Base-by-base conservation (phyloP, 768 basidiomycete genomes). In the Leccinum imitatum region DNA sequence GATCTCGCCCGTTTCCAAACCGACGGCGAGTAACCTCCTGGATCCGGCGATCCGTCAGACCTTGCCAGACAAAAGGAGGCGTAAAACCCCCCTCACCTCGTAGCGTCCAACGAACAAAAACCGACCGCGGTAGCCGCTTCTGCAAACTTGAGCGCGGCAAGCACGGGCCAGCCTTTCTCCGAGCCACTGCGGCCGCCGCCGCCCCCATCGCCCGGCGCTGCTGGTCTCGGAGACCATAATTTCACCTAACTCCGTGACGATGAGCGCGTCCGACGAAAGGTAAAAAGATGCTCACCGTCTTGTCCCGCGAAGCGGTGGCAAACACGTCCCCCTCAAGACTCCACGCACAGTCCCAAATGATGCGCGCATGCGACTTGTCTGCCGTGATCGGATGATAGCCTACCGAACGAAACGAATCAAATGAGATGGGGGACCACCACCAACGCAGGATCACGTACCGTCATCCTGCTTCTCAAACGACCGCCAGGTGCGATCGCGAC, bases 301-400 rank as follows among this genome's bases (percentile, higher is more conserved):
- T 98, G 75, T 99, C 97, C 47, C 97, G 84, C 3, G 95, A 95
- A 1, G 92, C 95, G 3, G 97, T 98, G 11, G 87, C 95, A 68
- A 99, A 99, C 15, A 89, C 68, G 65, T 87, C 82, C 7, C 87
- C 86, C 64, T 92, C 87, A 1, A 76, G 68, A 1, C 90, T 81
- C 94, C 95, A 99, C 14, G 87, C 84, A 67, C 91, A 92, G 71
- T 98, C 97, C 94, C 97, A 95, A 37, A 99, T 90, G 67, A 99
- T 97, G 41, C 97, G 84, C 1, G 84, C 83, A 73, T 98, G 97
- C 0, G 92, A 87, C 75, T 92, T 96, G 59, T 94, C 86, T 15
- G 84, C 81, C 5, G 84, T 84, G 21, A 87, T 67, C 3, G 87
- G 85, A 8, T 77, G 63, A 70, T 86, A 95, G 1, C 83, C 92